A percentile compares a stretch with the other conserved stretches of the same genome.
phyloP scores from a whole-genome alignment of 2,329 filamentous ascomycete genomes.

The Sclerotinia trifoliorum region DNA sequence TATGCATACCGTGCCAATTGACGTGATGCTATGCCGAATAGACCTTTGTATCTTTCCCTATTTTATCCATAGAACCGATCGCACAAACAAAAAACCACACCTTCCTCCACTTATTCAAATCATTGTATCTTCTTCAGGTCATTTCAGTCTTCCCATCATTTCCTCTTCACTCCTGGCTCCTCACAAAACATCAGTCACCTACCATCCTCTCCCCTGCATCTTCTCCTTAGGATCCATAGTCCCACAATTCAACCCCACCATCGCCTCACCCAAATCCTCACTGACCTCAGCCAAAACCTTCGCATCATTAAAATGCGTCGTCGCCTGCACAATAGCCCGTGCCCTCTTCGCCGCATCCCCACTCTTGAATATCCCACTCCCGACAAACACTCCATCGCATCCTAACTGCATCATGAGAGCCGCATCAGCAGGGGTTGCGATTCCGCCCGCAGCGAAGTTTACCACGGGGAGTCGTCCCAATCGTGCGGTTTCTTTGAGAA shows the following conservation, averaged over 20 bases:
- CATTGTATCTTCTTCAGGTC: neutral
- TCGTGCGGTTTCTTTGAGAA: conserved; percentile 84
- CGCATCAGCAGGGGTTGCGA: conserved; percentile 97
- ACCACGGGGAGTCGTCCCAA: conserved; percentile 88
- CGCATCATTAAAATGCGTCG: conserved; percentile 84
- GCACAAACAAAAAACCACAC: neutral
- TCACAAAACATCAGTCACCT: conserved; percentile 34
- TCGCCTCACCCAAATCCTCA: conserved; percentile 89
- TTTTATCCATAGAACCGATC: neutral
- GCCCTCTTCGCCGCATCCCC: conserved; percentile 88
- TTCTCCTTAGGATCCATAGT: conserved; percentile 76
- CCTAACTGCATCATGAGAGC: conserved; percentile 99
- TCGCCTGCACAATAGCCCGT: conserved; percentile 90
- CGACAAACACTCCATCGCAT: conserved; percentile 97
- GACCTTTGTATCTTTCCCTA: neutral
- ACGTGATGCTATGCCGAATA: neutral
- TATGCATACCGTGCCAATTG: neutral
- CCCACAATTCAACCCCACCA: conserved; percentile 90
- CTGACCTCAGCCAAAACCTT: conserved; percentile 84
- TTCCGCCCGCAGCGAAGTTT: conserved; percentile 96
- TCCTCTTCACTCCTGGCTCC: no score
- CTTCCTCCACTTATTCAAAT: neutral
- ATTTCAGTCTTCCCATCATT: neutral
- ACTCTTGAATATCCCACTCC: conserved; percentile 95
- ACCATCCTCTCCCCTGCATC: conserved; percentile 85